phyloP scores from a whole-genome alignment of 805 yeast species.

The Nakazawaea siamensis region DNA sequence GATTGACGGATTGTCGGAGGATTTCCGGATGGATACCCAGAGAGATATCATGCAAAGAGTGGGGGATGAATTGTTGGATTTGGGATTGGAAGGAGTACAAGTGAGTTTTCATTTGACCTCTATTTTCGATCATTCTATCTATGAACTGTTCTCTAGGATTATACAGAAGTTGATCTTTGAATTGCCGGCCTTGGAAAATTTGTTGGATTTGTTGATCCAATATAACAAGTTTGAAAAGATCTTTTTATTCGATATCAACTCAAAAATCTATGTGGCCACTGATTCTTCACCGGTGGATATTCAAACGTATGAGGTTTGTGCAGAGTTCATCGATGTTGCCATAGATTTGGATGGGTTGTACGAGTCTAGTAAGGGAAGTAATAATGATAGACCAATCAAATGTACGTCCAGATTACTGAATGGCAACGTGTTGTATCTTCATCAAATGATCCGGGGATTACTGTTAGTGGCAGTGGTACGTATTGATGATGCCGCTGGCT shows the following conservation, averaged over 20 bases:
- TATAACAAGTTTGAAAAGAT: slow-evolving; percentile 90
- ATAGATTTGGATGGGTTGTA: slow-evolving; percentile 78
- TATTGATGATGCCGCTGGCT: slow-evolving; percentile 43
- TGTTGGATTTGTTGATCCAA: slow-evolving; percentile 81
- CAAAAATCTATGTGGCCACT: slow-evolving; percentile 92
- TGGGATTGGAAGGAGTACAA: slow-evolving; percentile 86
- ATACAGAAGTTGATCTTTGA: slow-evolving; percentile 89
- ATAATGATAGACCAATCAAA: slow-evolving; percentile 22
- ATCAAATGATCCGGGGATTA: slow-evolving; percentile 88
- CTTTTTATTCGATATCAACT: slow-evolving; percentile 82
- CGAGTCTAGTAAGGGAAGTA: slow-evolving; percentile 16
- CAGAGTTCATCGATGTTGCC: slow-evolving; percentile 93
- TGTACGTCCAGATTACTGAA: slow-evolving; percentile 73
- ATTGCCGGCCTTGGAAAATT: slow-evolving; percentile 76
- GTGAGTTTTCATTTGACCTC: slow-evolving; percentile 88
- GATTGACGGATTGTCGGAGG: slow-evolving; percentile 92
- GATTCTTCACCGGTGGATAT: slow-evolving; percentile 95
- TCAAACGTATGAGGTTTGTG: slow-evolving; percentile 93
- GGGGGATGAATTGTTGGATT: slow-evolving; percentile 84
- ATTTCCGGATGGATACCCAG: slow-evolving; percentile 88
- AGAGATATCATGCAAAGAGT: slow-evolving; percentile 95
- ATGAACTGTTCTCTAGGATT: slow-evolving; percentile 90
- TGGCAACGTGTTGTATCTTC: slow-evolving; percentile 76
- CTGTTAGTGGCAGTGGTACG: slow-evolving; percentile 85
- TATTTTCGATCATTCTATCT: slow-evolving; percentile 90